phyloP scores from a whole-genome alignment of 495 filamentous ascomycete species.

The Penicillium lividum region DNA sequence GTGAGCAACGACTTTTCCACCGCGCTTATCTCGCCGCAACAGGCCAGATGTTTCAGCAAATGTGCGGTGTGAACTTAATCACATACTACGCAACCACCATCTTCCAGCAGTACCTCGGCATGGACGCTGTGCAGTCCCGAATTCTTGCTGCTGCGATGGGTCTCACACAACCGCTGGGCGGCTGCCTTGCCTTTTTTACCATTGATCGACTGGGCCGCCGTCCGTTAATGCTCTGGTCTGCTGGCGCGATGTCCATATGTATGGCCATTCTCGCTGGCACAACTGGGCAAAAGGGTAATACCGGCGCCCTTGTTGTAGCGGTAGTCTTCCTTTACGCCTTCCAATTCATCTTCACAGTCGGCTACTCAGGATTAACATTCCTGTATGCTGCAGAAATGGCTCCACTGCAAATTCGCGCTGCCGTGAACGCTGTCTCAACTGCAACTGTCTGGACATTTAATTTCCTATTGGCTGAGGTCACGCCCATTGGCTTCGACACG shows the following conservation, averaged over 20 bases:
- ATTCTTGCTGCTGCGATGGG: slow-evolving; percentile 78
- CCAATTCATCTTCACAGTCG: slow-evolving; percentile 43
- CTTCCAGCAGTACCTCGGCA: slow-evolving; percentile 53
- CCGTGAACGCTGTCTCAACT: slow-evolving; percentile 61
- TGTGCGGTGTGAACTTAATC: slow-evolving; percentile 30
- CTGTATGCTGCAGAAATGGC: slow-evolving; percentile 64
- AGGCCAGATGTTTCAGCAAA: slow-evolving; percentile 36
- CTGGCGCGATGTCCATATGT: slow-evolving; percentile 54
- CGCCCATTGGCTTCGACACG: slow-evolving; percentile 44
- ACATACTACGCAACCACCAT: slow-evolving; percentile 27
- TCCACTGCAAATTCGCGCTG: slow-evolving; percentile 64
- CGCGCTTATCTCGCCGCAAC: slow-evolving; percentile 35
- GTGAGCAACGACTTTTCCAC: slow-evolving; percentile 37
- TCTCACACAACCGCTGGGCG: slow-evolving; percentile 72
- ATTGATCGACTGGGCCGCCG: slow-evolving; percentile 75
- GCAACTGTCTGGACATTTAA: slow-evolving; percentile 63
- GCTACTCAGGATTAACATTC: slow-evolving; percentile 69
- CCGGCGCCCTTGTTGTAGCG: not conserved
- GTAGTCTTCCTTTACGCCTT: slow-evolving; percentile 28
- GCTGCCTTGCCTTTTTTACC: slow-evolving; percentile 72
- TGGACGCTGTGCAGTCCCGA: slow-evolving; percentile 77
- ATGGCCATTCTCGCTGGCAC: slow-evolving; percentile 61
- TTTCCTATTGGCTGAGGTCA: slow-evolving; percentile 47
- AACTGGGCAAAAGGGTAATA: slow-evolving; percentile 22
- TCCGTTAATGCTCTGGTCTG: slow-evolving; percentile 61